Evolutionary conservation across 78 protist genomes (phyloP), one percentile per base, ranked within the genome.

Genomic region (Planoprotostelium fungivorum): DNA sequence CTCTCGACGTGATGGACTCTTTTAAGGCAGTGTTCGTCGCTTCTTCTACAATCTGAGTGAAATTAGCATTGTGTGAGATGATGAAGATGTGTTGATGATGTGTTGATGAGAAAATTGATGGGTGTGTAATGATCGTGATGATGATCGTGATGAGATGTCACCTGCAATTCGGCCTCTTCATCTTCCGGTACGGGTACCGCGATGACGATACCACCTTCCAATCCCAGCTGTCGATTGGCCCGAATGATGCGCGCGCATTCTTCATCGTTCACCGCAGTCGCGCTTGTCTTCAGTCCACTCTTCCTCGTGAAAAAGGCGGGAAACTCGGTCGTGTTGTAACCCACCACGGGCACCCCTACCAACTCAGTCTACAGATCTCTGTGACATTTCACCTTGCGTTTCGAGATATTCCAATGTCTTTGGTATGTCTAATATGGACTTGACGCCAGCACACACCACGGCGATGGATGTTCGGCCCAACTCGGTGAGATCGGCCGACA

Each of bases 401-500:
- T 96, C 97, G 29, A 96, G 94, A 16, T 85, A 83, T 37, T 97
- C 97, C 1, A 96, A 73, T 0, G 97, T 96, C 28, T 88, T 91
- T 1, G 92, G 84, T 25, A 99, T 96, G 88, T 98, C 99, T 16
- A 99, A 94, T n/a, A 99, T 98, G 38, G 95, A 84, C 94, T 99
- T 99, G 5, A 87, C 97, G 29, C 99, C 99, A 0, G 99, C 99
- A 28, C 96, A 96, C 0, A 99, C 98, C 0, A 99, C 99, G n/a
- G 91, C 39, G 0, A 98, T 96, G 28, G 97, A 97, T 31, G 98
- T 98, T 25, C 94, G 92, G 0, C 96, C 97, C 36, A 98, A 96
- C 90, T 98, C 99, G 25, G 95, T 92, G n/a, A 99, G 89, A 51
- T 99, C 99, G 0, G 99, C 99, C 0, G 97, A 93, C 1, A 99